phyloP scores from a whole-genome alignment of 2,329 filamentous ascomycete species.

The Colletotrichum orbiculare region DNA sequence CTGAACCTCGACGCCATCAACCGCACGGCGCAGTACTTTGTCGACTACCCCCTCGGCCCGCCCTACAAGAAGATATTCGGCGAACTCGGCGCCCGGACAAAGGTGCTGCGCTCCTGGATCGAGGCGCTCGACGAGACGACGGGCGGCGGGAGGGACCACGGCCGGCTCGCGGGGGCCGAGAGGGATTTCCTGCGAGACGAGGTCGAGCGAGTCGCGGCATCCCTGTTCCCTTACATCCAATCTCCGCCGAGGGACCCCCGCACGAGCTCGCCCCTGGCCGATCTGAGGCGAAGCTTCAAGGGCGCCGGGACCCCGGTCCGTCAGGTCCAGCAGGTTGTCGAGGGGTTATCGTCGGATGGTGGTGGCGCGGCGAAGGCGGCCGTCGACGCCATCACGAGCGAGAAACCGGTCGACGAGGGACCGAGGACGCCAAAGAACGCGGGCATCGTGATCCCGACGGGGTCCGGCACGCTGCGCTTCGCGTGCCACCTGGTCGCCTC shows the following conservation, averaged over 20 bases:
- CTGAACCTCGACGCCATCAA: conserved; percentile 35
- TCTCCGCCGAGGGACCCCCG: conserved; percentile 24
- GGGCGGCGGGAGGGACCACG: background rate
- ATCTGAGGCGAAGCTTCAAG: conserved; percentile 36
- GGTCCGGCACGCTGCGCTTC: conserved; percentile 46
- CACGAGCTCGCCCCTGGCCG: conserved; percentile 37
- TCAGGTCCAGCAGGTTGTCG: conserved; percentile 4
- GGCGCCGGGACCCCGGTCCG: conserved; percentile 7
- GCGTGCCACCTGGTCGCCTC: conserved; percentile 50
- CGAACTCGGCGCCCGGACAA: conserved; percentile 45
- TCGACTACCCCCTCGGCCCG: conserved; percentile 43
- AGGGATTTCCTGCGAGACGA: conserved; percentile 24
- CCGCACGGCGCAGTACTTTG: conserved; percentile 37
- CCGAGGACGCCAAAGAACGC: conserved; percentile 35
- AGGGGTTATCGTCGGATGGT: background rate
- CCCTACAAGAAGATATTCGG: conserved; percentile 47
- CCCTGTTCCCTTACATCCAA: conserved; percentile 30
- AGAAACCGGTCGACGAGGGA: background rate
- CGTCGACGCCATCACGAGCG: background rate
- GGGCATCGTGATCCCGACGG: conserved; percentile 51
- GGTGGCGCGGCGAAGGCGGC: background rate
- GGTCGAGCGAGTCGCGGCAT: conserved; percentile 36
- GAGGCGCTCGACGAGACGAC: conserved; percentile 27
- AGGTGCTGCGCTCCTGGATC: conserved; percentile 40
- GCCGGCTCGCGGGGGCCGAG: conserved; percentile 29